phyloP scores from a whole-genome alignment of 2,329 filamentous ascomycete genomes.

The Trichoderma breve region DNA sequence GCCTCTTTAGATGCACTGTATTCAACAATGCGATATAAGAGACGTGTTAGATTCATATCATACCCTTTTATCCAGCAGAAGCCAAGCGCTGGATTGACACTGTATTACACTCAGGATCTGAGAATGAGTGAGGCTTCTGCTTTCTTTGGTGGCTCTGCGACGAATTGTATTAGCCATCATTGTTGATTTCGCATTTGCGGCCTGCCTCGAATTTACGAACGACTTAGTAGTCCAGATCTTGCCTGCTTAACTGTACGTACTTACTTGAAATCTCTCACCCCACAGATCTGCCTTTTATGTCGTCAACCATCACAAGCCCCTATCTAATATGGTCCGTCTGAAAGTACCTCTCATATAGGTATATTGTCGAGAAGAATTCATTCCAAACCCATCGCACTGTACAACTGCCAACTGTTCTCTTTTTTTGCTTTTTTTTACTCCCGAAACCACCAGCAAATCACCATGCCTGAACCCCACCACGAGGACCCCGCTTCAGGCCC shows the following conservation, averaged over 20 bases:
- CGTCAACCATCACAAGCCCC: not conserved
- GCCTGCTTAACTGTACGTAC: not conserved
- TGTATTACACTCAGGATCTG: not conserved
- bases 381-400: conserved; percentile 19
- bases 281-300: not conserved
- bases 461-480: conserved; percentile 36
- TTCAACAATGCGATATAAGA: conserved; percentile 14
- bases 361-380: not conserved
- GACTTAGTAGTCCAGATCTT: not conserved
- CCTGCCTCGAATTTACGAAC: not conserved
- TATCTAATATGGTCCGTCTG: not conserved
- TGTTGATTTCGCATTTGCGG: not conserved
- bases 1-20: conserved; percentile 19
- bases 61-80: not conserved
- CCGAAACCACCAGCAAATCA: conserved; percentile 25
- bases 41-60: not conserved
- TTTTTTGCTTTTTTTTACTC: not conserved
- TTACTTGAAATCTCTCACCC: not conserved
- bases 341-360: not conserved
- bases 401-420: conserved; percentile 7
- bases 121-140: not conserved
- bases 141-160: not conserved
- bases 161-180: not conserved
- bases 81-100: not conserved
- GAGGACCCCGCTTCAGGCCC: conserved; percentile 35